Base-by-base conservation (phyloP, 768 basidiomycete genomes). In the Coprinopsis sp. region DNA sequence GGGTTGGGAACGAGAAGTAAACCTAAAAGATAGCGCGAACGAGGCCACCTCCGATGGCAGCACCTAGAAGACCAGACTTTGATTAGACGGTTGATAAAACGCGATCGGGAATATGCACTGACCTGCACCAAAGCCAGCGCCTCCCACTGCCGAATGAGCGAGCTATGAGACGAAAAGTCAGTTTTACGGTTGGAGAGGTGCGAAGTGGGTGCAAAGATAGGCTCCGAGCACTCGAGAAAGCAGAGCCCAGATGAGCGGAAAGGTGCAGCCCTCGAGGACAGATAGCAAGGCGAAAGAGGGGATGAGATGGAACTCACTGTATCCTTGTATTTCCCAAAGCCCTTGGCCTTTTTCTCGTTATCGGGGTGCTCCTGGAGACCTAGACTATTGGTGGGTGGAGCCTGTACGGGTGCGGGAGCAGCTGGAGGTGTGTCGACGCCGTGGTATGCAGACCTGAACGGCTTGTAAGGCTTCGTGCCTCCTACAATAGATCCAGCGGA, bases 101-200 rank as follows among this genome's bases (percentile, higher is more conserved):
- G n/a, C n/a, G n/a, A n/a, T n/a, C n/a, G n/a, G n/a, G n/a, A n/a
- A n/a, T n/a, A n/a, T n/a, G n/a, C 12, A 68, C 78, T 41, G 41
- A 81, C 84, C 84, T 48, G 83, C 84, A 55, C 87, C 87, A 53
- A 87, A 87, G 0, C 87, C 87, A 46, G 81, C 78, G 58, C 87
- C 87, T 23, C 86, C 84, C 14, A 70, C 80, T 12, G 79, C 80
- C 24, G 78, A 75, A 47, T 79, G 67, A 1, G 78, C 81, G 71
- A 82, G 66, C 79, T 74, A 49, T 25, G 16, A 23, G 18, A 31
- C 25, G 24, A 12, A 44, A 33, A 23, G 4, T 43, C 13, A 43
- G n/a, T 18, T 18, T n/a, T n/a, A n/a, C n/a, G n/a, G n/a, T n/a
- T n/a, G n/a, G n/a, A n/a, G n/a, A n/a, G n/a, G n/a, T n/a, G n/a